Evolutionary conservation across 2,329 filamentous ascomycete genomes (phyloP), one percentile per base, ranked within the genome.

Genomic region (Colletotrichum ledebouriae): DNA sequence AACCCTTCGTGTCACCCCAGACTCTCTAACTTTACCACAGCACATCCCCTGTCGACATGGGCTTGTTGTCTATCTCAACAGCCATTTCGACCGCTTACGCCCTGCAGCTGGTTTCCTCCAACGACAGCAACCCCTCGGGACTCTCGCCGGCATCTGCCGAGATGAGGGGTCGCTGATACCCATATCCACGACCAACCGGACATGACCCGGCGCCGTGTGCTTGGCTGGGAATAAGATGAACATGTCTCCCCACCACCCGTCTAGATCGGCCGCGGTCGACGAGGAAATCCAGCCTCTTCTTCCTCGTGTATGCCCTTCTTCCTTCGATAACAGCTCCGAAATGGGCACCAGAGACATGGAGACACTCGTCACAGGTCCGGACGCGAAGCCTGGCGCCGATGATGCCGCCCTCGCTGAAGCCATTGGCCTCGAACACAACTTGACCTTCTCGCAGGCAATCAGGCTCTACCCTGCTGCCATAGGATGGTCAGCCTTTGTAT

Each of bases 401-500:
- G 69, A 73, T 39, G 67, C 71, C 34, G 73, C 74, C 37, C 71
- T 79, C 52, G 72, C 74, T 29, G 78, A 80, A 59, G 81, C 80
- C 33, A 78, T 81, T 61, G 75, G 77, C 69, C 73, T 78, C 4
- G 82, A 84, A 71, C 80, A 81, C 70, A 73, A 74, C 25, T 29
- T 69, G 58, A 74, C 73, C 29, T 83, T 85, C 70, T 63, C 73
- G 59, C 72, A 84, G 41, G 82, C 83, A 0, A 72, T 80, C 62
- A 76, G 73, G 59, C 75, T 83, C 41, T 85, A 84, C 67, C 83
- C 83, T 13, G 78, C 78, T 29, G 82, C 83, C 7, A 81, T 84
- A 20, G 78, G 75, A 15, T 90, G 87, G 88, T 87, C 86, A 7
- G 79, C 84, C 47, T 88, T 87, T 73, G 87, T 90, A 71, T 87